These are phyloP conservation scores for Mycothermus thermophilus DNA, from an alignment of 495 filamentous ascomycete species.

Conservation along the genomic window DNA sequence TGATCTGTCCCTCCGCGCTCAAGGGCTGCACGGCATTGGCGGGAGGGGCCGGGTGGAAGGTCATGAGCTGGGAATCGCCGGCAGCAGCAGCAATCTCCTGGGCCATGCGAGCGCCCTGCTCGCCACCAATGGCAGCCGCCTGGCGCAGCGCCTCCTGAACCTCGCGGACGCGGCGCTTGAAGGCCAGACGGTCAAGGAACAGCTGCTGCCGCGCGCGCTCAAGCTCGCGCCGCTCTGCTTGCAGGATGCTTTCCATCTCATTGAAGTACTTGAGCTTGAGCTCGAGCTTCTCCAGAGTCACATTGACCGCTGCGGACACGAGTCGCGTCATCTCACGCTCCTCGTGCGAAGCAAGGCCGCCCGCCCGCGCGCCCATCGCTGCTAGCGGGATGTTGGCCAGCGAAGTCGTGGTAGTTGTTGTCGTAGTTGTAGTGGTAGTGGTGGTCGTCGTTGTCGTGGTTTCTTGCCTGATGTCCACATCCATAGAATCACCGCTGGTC, in stretches of 20 bases:
- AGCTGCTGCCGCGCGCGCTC: conserved; percentile 83
- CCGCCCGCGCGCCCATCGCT: conserved; percentile 68
- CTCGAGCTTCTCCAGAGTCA: conserved; percentile 70
- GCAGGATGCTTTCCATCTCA: conserved; percentile 83
- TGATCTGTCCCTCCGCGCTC: conserved; percentile 45
- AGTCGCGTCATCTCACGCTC: conserved; percentile 92
- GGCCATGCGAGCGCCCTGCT: conserved; percentile 43
- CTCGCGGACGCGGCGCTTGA: conserved; percentile 74
- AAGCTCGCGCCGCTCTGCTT: conserved; percentile 83
- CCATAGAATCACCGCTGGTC: conserved; percentile 35
- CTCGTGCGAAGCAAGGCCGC: conserved; percentile 82
- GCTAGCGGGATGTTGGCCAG: conserved; percentile 71
- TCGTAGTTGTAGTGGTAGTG: conserved; percentile 28
- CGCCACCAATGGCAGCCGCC: conserved; percentile 44
- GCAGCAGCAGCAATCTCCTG: conserved; percentile 18
- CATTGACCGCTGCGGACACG: conserved; percentile 72
- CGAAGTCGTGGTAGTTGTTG: conserved; percentile 40
- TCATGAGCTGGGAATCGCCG: conserved; percentile 39
- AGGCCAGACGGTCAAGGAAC: conserved; percentile 78
- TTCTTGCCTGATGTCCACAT: conserved; percentile 35
- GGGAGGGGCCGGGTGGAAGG: conserved; percentile 41
- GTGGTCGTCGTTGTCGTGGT: conserved; percentile 22
- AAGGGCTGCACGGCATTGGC: conserved; percentile 45
- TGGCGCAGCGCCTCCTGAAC: conserved; percentile 63
- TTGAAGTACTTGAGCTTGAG: conserved; percentile 84